Evolutionary conservation across 306 rosid genomes (phyloP), one percentile per base, ranked within the genome.

Genomic region (Spatholobus suberectus): DNA sequence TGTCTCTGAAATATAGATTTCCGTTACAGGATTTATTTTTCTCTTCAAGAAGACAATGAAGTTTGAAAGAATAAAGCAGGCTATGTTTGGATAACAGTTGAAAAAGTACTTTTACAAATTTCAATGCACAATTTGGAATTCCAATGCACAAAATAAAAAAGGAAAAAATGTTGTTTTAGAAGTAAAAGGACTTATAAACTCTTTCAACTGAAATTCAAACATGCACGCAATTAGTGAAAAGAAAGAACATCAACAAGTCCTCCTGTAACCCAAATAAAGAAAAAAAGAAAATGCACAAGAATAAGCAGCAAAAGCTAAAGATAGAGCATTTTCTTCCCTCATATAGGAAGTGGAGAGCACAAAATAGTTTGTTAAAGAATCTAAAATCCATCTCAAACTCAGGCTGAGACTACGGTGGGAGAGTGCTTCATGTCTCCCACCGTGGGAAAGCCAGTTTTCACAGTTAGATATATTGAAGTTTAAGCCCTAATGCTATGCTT

Each of bases 401-500:
- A n/a, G n/a, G n/a, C n/a, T n/a, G n/a, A n/a, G n/a, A n/a, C n/a
- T n/a, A n/a, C n/a, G n/a, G n/a, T n/a, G n/a, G n/a, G n/a, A n/a
- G n/a, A n/a, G n/a, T n/a, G n/a, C n/a, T n/a, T n/a, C n/a, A n/a
- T n/a, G n/a, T n/a, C n/a, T n/a, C n/a, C n/a, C n/a, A n/a, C n/a
- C n/a, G n/a, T n/a, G n/a, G n/a, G n/a, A n/a, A n/a, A n/a, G n/a
- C n/a, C n/a, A n/a, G n/a, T n/a, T n/a, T n/a, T n/a, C n/a, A n/a
- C n/a, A n/a, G n/a, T n/a, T n/a, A n/a, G n/a, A n/a, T n/a, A n/a
- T n/a, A n/a, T n/a, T n/a, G n/a, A n/a, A n/a, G n/a, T n/a, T n/a
- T n/a, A n/a, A n/a, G n/a, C n/a, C n/a, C 52, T 37, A 61, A 77
- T 46, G 59, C 47, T 37, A 70, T 20, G 23, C 17, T 55, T 76